phyloP scores from a whole-genome alignment of 208 protist species.

The Leishmania major region DNA sequence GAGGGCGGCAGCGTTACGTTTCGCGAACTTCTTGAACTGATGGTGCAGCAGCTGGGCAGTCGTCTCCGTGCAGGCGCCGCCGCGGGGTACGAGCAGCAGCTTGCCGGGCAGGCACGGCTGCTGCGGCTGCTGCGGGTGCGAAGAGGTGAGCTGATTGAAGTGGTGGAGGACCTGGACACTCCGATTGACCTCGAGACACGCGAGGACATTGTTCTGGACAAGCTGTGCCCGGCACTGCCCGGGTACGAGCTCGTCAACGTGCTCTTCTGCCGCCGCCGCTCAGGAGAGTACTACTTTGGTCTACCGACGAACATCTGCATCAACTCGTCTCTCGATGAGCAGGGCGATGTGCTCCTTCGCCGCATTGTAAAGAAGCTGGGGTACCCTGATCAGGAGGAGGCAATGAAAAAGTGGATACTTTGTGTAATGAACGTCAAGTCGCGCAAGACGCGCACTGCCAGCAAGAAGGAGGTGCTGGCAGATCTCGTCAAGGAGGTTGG shows the following conservation, averaged over 20 bases:
- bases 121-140: constrained; percentile 39
- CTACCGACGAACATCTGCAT: constrained; percentile 67
- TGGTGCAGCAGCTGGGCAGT: constrained; percentile 36
- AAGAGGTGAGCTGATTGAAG: constrained; percentile 16
- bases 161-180: constrained; percentile 18
- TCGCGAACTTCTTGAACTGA: constrained; percentile 26
- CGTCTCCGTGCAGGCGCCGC: constrained; percentile 12
- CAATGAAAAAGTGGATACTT: constrained; percentile 48
- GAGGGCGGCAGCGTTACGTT: constrained; percentile 26
- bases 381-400: constrained; percentile 37
- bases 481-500: constrained; percentile 55
- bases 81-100: constrained; percentile 21
- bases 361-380: constrained; percentile 61
- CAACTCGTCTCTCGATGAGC: constrained; percentile 41
- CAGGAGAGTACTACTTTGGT: constrained; percentile 66
- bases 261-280: constrained; percentile 64
- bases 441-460: constrained; percentile 46
- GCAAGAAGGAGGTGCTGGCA: constrained; percentile 43
- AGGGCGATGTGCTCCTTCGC: constrained; percentile 39
- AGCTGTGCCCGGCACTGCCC: constrained; percentile 14
- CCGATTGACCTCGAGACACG: constrained; percentile 5
- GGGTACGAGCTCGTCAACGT: constrained; percentile 53
- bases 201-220: constrained; percentile 33
- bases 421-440: constrained; percentile 38
- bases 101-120: constrained; percentile 1